Percentiles rank a stretch among this genome's conserved stretches.
Evolutionary conservation across 345 rosid genomes (phyloP).

Genomic region (Eucalyptus sp.): DNA sequence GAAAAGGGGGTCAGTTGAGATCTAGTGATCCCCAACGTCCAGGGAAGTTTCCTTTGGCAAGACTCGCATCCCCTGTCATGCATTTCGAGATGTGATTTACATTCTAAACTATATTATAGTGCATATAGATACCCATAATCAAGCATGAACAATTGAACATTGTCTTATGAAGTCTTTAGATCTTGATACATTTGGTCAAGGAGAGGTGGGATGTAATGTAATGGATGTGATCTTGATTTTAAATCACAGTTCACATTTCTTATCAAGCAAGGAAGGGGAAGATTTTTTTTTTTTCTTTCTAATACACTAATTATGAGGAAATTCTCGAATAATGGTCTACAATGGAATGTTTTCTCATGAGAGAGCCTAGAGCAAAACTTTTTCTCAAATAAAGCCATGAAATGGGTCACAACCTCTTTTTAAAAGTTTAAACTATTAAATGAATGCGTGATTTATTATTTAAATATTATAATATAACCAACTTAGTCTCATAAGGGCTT

Average conservation of each 20-base stretch:
- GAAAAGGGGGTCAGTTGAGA: neutral
- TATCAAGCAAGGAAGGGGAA: neutral
- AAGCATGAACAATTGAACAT: neutral
- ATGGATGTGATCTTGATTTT: neutral
- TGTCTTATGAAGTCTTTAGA: neutral
- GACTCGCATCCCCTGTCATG: neutral
- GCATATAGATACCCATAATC: neutral
- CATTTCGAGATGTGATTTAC: neutral
- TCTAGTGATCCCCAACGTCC: neutral
- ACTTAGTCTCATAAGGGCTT: neutral
- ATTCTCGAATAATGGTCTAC: neutral
- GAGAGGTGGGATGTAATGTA: neutral
- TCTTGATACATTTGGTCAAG: neutral
- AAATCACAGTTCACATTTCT: neutral
- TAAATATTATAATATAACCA: neutral
- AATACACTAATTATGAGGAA: accelerated
- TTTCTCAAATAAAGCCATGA: neutral
- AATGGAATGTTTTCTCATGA: neutral
- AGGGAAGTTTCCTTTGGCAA: neutral
- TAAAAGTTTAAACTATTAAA: no score
- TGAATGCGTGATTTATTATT: no score
- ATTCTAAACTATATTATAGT: neutral
- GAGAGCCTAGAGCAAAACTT: neutral
- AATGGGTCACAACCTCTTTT: accelerated
- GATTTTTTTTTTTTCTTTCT: neutral